Evolutionary conservation across 768 basidiomycete species (phyloP).

Genomic region (Lentinula lateritia): DNA sequence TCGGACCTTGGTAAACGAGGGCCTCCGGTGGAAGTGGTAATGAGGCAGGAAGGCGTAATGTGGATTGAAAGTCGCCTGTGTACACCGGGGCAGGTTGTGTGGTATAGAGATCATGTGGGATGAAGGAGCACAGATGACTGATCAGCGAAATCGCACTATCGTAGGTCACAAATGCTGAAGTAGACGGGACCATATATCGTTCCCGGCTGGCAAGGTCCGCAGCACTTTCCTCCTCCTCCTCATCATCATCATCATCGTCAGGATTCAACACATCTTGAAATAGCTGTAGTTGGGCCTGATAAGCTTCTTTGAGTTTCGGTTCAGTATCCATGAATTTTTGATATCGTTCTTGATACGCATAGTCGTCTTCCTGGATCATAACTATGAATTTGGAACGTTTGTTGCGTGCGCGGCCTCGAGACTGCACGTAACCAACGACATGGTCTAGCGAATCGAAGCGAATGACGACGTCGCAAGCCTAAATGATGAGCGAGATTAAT

Average conservation of each 20-base stretch:
- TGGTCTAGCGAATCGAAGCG: conserved; percentile 81
- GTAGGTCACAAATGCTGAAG: conserved; percentile 78
- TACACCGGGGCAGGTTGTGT: conserved; percentile 55
- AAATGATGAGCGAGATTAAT: not conserved
- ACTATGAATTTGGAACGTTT: conserved; percentile 73
- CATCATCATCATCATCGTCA: conserved; percentile 41
- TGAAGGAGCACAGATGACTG: conserved; percentile 70
- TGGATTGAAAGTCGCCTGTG: conserved; percentile 49
- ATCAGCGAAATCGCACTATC: conserved; percentile 68
- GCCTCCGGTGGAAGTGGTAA: conserved; percentile 53
- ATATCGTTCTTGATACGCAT: conserved; percentile 53
- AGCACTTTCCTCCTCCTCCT: conserved; percentile 35
- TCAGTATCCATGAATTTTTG: conserved; percentile 53
- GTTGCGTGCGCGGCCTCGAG: conserved; percentile 79
- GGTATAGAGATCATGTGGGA: conserved; percentile 69
- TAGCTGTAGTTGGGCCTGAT: conserved; percentile 48
- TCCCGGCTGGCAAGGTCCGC: conserved; percentile 62
- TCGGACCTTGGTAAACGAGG: conserved; percentile 55
- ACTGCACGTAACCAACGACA: conserved; percentile 86
- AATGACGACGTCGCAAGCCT: conserved; percentile 84
- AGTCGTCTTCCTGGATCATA: conserved; percentile 66
- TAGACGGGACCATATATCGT: conserved; percentile 63
- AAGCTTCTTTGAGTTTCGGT: conserved; percentile 55
- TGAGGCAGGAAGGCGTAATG: conserved; percentile 61
- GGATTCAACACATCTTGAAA: conserved; percentile 25